Conservation (phyloP, 495 filamentous ascomycete genomes). For the Aspergillus cavernicola region DNA sequence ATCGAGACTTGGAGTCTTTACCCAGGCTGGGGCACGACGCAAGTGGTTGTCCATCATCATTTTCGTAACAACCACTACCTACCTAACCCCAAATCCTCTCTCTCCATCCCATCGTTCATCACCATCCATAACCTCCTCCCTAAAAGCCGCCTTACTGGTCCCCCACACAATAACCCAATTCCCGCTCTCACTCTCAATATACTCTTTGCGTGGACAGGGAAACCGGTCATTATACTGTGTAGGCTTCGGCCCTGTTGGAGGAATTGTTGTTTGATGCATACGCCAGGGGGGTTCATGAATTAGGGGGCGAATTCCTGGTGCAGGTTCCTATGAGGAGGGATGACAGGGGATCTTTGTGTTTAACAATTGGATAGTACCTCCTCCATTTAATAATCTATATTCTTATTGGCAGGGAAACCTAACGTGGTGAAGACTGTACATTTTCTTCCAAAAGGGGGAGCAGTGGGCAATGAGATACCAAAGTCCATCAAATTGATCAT, state of each 20-base stretch:
- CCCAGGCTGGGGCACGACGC: too few relatives aligned
- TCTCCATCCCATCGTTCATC: slow-evolving; percentile 18
- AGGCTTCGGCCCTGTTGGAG: background rate
- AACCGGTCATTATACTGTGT: background rate
- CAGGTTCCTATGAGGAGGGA: background rate
- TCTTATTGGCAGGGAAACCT: too few relatives aligned
- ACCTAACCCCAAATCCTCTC: slow-evolving; percentile 25
- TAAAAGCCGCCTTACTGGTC: slow-evolving; percentile 15
- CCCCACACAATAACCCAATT: slow-evolving; percentile 28
- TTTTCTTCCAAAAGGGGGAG: too few relatives aligned
- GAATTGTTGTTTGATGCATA: background rate
- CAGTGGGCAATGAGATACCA: too few relatives aligned
- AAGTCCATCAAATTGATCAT: too few relatives aligned
- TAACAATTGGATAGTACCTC: too few relatives aligned
- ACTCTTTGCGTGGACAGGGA: slow-evolving; percentile 25
- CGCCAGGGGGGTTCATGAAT: background rate
- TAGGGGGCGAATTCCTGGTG: background rate
- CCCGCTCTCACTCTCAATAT: slow-evolving; percentile 18
- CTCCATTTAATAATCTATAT: too few relatives aligned
- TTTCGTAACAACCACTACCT: slow-evolving; percentile 41
- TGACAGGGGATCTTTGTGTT: background rate
- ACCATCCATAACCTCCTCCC: slow-evolving; percentile 15
- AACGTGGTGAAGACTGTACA: too few relatives aligned
- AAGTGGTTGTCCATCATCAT: too few relatives aligned
- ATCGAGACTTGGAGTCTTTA: too few relatives aligned